These are phyloP conservation scores for Emiliania huxleyi DNA, from an alignment of 78 protist species.

Conservation along the genomic window DNA sequence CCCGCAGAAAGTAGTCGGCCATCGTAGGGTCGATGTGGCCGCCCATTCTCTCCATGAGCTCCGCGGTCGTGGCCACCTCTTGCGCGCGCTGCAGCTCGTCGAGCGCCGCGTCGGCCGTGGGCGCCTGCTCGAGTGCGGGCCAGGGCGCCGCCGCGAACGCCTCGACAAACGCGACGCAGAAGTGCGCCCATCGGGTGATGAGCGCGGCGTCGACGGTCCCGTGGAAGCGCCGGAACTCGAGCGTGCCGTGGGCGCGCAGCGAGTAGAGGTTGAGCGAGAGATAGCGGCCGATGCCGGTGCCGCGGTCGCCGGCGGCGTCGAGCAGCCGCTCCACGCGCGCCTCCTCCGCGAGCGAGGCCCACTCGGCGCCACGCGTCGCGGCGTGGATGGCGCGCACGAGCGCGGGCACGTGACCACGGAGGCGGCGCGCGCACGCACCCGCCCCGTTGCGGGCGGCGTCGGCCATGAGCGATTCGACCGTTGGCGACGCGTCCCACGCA, in stretches of 20 bases:
- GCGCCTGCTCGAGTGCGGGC: not conserved
- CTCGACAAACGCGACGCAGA: not conserved
- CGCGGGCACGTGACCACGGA: not conserved
- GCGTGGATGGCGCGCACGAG: not conserved
- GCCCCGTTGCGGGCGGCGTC: not conserved
- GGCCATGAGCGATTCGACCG: too few relatives aligned
- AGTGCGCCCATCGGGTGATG: not conserved
- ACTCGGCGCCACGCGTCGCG: too few relatives aligned
- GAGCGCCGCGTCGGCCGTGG: not conserved
- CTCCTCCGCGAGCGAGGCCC: not conserved
- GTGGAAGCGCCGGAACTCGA: conserved; percentile 3
- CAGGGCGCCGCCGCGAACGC: not conserved
- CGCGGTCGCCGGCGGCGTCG: not conserved
- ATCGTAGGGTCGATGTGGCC: too few relatives aligned
- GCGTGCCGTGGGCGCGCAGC: not conserved
- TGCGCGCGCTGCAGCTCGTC: not conserved
- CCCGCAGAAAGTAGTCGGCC: too few relatives aligned
- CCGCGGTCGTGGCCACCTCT: not conserved
- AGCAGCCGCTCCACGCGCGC: not conserved
- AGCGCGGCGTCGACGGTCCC: not conserved
- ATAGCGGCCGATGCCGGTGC: not conserved
- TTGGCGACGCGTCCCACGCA: too few relatives aligned
- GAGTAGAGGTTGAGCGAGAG: not conserved
- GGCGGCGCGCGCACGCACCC: not conserved
- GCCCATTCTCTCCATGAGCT: not conserved